Conservation (phyloP, 768 basidiomycete genomes). For the Pilatotrama ljubarskyi region DNA sequence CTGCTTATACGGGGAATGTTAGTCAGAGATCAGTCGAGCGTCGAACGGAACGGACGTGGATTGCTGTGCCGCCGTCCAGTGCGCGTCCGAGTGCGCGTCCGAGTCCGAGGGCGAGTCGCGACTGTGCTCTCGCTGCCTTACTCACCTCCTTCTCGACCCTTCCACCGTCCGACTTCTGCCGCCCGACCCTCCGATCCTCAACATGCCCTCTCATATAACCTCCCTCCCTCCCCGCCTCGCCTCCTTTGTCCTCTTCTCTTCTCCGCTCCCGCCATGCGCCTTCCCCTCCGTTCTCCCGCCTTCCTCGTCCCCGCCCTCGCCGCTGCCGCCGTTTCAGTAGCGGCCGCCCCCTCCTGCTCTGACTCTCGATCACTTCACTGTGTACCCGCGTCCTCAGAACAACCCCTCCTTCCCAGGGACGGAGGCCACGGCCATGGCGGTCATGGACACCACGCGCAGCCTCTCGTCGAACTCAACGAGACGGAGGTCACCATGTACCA, state of each 20-base stretch:
- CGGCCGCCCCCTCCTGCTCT: background rate
- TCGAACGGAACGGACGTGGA: slow-evolving; percentile 7
- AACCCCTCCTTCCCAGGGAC: slow-evolving; percentile 24
- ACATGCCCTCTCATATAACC: background rate
- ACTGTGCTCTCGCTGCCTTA: slow-evolving; percentile 8
- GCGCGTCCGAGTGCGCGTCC: background rate
- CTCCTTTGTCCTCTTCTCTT: slow-evolving; percentile 21
- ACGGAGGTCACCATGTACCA: slow-evolving; percentile 68
- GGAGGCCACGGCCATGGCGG: slow-evolving; percentile 41
- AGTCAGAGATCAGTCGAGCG: slow-evolving; percentile 14
- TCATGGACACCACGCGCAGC: slow-evolving; percentile 48
- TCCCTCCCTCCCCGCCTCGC: slow-evolving; percentile 9
- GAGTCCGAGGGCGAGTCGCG: background rate
- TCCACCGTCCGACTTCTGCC: slow-evolving; percentile 25
- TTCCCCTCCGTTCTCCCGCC: slow-evolving; percentile 26
- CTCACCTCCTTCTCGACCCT: slow-evolving; percentile 22
- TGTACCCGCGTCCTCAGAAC: slow-evolving; percentile 8
- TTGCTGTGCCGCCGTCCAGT: background rate
- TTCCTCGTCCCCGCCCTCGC: slow-evolving; percentile 29
- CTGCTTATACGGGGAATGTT: slow-evolving; percentile 8
- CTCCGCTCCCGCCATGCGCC: slow-evolving; percentile 29
- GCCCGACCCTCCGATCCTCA: slow-evolving; percentile 1
- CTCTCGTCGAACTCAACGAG: slow-evolving; percentile 71
- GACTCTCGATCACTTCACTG: slow-evolving; percentile 6
- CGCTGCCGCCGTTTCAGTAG: slow-evolving; percentile 14